These are phyloP conservation scores for Panicum hallii DNA, from an alignment of 202 grass and related monocot species.

Conservation along the genomic window DNA sequence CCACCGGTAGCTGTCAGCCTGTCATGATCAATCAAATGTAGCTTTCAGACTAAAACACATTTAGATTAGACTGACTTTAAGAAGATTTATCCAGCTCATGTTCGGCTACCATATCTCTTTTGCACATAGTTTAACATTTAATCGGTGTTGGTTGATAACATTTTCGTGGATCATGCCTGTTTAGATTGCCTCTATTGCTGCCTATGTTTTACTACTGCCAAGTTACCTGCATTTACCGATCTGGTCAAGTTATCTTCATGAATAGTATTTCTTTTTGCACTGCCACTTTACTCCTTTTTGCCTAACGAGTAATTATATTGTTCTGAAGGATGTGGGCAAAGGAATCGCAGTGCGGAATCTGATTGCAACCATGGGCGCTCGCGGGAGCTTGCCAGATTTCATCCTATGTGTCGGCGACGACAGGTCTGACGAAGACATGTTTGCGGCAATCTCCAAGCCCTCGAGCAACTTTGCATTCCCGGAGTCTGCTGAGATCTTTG, in stretches of 20 bases:
- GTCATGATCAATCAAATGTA: constrained; percentile 56
- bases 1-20: neutral
- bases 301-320: neutral
- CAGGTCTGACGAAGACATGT: constrained; percentile 91
- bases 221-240: neutral
- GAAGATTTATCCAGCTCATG: constrained; percentile 47
- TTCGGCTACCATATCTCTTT: constrained; percentile 50
- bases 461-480: constrained; percentile 24
- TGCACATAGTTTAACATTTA: constrained; percentile 28
- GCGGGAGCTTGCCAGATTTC: constrained; percentile 69
- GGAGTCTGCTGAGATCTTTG: constrained; percentile 50
- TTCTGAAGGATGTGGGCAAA: constrained; percentile 71
- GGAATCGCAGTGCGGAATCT: constrained; percentile 58
- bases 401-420: constrained; percentile 81
- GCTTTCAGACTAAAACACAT: constrained; percentile 64
- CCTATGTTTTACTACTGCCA: neutral
- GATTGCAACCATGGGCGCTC: constrained; percentile 44
- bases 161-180: constrained; percentile 37
- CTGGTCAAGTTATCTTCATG: constrained; percentile 3
- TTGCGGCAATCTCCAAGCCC: constrained; percentile 48
- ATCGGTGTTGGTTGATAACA: constrained; percentile 29
- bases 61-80: constrained; percentile 62
- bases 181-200: constrained; percentile 12
- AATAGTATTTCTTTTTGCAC: neutral
- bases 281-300: neutral